Evolutionary conservation across 2,329 filamentous ascomycete species (phyloP).

Genomic region (Macrophomina phaseolina): DNA sequence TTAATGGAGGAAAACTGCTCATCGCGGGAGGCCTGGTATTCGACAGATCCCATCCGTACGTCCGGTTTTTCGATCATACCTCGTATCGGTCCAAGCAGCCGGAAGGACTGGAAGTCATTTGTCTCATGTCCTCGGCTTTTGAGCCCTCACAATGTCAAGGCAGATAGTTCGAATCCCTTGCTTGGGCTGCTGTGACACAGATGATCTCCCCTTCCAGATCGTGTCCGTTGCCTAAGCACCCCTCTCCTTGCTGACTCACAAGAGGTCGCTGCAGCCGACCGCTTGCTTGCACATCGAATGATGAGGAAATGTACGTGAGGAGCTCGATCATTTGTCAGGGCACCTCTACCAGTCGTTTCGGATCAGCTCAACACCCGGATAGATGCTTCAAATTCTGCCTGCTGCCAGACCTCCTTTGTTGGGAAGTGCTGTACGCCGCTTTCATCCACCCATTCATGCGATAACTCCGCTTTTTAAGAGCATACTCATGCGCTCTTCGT

Average conservation of each 20-base stretch:
- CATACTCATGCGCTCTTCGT: neutral
- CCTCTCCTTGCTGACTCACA: neutral
- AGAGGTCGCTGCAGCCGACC: neutral
- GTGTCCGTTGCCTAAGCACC: neutral
- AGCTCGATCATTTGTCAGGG: neutral
- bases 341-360: neutral
- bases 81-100: neutral
- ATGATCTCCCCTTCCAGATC: slow-evolving; percentile 6
- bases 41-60: neutral
- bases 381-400: neutral
- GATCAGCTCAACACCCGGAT: neutral
- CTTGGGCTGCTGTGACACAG: slow-evolving; percentile 2
- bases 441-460: neutral
- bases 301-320: neutral
- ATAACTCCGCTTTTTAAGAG: neutral
- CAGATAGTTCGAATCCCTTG: slow-evolving; percentile 7
- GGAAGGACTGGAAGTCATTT: neutral
- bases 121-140: neutral
- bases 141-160: neutral
- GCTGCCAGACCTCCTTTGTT: neutral
- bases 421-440: neutral
- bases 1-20: neutral
- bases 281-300: neutral
- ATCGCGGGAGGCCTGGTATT: neutral
- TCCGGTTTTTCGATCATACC: neutral